These are phyloP conservation scores for Rhodamnia rubescens DNA, from an alignment of 345 rosid species.

Conservation along the genomic window DNA sequence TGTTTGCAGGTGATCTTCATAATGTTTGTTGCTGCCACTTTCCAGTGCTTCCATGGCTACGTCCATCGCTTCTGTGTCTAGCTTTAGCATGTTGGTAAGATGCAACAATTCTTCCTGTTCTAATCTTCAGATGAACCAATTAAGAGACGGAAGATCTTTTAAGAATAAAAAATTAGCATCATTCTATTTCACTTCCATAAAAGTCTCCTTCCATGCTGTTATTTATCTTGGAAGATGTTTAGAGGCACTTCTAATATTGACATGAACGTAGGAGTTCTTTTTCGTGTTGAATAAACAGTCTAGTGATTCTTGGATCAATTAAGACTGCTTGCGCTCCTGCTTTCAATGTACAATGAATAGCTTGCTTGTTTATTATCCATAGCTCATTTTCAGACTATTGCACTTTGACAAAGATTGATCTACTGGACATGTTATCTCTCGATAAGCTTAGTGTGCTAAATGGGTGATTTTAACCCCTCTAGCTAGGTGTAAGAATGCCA, in stretches of 20 bases:
- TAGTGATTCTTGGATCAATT: not conserved
- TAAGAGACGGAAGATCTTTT: not conserved
- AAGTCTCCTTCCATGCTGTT: not conserved
- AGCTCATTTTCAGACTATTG: not conserved
- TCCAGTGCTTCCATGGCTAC: no score
- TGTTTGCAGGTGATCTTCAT: no score
- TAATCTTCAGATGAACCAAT: not conserved
- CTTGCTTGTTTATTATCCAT: not conserved
- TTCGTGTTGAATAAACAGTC: not conserved
- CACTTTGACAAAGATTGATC: not conserved
- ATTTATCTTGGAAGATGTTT: not conserved
- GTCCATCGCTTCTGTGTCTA: no score
- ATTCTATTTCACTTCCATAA: not conserved
- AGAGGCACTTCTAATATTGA: not conserved
- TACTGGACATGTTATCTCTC: not conserved
- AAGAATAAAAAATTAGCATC: not conserved
- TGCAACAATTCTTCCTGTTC: not conserved
- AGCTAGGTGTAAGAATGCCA: not conserved
- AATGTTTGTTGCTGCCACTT: no score
- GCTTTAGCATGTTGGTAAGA: conserved; percentile 6
- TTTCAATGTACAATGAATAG: not conserved
- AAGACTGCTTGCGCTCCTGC: not conserved
- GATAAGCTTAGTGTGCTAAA: not conserved
- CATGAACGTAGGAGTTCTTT: not conserved
- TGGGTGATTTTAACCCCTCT: not conserved